Evolutionary conservation across 768 basidiomycete species (phyloP), one percentile per base, ranked within the genome.

Genomic region (Pleurotus platypus): DNA sequence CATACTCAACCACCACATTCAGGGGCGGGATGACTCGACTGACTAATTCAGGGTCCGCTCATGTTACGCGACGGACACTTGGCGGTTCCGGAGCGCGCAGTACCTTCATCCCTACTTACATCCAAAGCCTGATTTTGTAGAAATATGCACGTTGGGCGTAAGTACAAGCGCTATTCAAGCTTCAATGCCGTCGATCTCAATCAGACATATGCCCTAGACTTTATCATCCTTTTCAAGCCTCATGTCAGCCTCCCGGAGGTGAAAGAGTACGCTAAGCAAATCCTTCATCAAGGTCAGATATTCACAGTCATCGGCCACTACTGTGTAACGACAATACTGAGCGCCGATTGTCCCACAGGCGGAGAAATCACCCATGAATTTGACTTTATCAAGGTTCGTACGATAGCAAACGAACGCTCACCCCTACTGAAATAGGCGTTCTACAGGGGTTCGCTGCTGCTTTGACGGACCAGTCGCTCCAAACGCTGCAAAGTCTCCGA

Each of bases 171-270:
- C 8, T 45, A 22, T 1, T 16, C 15, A 8, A 2, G 12, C 42
- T 22, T 3, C n/a, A n/a, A 5, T n/a, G n/a, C 46, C 8, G 38
- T 24, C 4, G 51, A 40, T 11, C 8, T 11, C 11, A 11, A 8
- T 20, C 22, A 26, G 6, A 7, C 46, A 15, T 26, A 5, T 4
- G 8, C 15, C 38, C 20, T 43, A 56, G 53, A 46, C 42, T 60
- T 54, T 50, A 43, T 57, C 20, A 45, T 57, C 13, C 35, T 57
- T 11, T 57, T 57, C 57, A 57, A 49, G 49, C 46, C 46, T 18
- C 47, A 57, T 30, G 48, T 49, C 20, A 40, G 48, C 39, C n/a
- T 43, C 11, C 35, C 26, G 15, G 57, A 39, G 20, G 40, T 57
- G n/a, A 49, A 57, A 30, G 35, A 57, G 43, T 35, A 48, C 57